Percentiles rank a stretch among this genome's conserved stretches.
Conservation (phyloP, 148 eudicot genomes). For the Arctostaphylos glauca region DNA sequence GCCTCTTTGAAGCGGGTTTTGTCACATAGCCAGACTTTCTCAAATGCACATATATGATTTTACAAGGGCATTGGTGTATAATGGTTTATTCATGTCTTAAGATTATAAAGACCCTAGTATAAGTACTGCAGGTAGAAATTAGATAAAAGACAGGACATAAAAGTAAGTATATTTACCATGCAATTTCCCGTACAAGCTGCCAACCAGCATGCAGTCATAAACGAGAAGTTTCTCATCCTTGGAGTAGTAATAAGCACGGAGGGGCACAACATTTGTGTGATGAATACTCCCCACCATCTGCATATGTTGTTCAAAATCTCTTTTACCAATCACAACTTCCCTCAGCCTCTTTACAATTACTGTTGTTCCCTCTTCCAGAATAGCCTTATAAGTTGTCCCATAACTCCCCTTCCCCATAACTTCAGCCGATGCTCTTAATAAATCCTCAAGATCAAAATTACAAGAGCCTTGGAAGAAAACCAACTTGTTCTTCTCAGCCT, state of each 20-base stretch:
- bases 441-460: constrained; percentile 86
- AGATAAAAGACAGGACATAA: background rate
- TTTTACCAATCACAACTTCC: constrained; percentile 71
- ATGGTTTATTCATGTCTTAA: background rate
- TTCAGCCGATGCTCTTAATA: constrained; percentile 93
- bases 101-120: background rate
- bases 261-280: constrained; percentile 62
- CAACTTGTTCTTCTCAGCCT: constrained; percentile 69
- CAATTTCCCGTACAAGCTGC: constrained; percentile 65
- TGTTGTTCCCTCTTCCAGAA: constrained; percentile 75
- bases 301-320: constrained; percentile 94
- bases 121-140: background rate
- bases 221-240: constrained; percentile 95
- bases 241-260: constrained; percentile 88
- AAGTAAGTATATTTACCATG: constrained; percentile 52
- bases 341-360: constrained; percentile 85
- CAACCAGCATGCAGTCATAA: constrained; percentile 54
- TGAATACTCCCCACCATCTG: constrained; percentile 56
- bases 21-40: background rate
- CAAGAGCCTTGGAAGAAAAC: constrained; percentile 75
- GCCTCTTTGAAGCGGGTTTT: no score
- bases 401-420: constrained; percentile 88
- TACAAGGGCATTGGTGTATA: background rate
- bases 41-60: background rate
- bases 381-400: constrained; percentile 86